Percentiles rank a stretch among this genome's conserved stretches.
Conservation (phyloP, 371 early-diverging fungal species). For the Apophysomyces ossiformis region DNA sequence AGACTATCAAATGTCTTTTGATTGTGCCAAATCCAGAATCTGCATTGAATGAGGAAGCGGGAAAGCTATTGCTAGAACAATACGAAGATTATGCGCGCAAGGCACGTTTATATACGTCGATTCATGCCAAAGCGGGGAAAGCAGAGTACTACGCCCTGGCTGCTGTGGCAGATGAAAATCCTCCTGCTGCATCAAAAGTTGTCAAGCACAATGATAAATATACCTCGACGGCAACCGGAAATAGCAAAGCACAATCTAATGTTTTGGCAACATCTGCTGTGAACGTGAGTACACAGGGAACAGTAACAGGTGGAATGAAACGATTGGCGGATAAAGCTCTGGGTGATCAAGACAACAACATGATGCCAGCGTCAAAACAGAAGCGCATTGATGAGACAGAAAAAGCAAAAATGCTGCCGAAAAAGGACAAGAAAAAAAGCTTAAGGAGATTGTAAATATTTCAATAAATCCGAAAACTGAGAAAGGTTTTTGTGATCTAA, state of each 20-base stretch:
- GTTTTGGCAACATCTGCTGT: conserved; percentile 25
- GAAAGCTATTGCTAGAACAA: conserved; percentile 81
- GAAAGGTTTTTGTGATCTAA: too few relatives aligned
- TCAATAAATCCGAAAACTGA: too few relatives aligned
- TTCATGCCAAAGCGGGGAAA: conserved; percentile 70
- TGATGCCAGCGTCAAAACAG: conserved; percentile 12
- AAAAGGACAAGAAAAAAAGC: conserved; percentile 28
- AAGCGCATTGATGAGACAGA: conserved; percentile 1
- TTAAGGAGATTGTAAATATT: conserved; percentile 23
- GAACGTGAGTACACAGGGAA: conserved; percentile 8
- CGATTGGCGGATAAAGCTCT: conserved; percentile 6
- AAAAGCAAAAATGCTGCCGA: conserved; percentile 19
- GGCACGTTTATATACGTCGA: conserved; percentile 74
- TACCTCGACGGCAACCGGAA: not conserved
- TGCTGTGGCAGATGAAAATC: conserved; percentile 12
- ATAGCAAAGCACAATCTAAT: conserved; percentile 12
- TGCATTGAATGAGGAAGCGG: conserved; percentile 93
- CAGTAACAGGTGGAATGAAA: conserved; percentile 8
- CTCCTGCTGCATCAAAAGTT: conserved; percentile 9
- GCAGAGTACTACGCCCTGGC: conserved; percentile 26
- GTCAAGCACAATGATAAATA: conserved; percentile 1
- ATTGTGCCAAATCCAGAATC: conserved; percentile 95
- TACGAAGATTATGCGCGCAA: conserved; percentile 83
- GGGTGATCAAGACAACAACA: conserved; percentile 16
- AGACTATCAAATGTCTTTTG: conserved; percentile 89